A percentile compares a stretch with the other conserved stretches of the same genome.
These are phyloP conservation scores for Talaromyces thailandensis DNA, from an alignment of 495 filamentous ascomycete genomes.

Conservation along the genomic window DNA sequence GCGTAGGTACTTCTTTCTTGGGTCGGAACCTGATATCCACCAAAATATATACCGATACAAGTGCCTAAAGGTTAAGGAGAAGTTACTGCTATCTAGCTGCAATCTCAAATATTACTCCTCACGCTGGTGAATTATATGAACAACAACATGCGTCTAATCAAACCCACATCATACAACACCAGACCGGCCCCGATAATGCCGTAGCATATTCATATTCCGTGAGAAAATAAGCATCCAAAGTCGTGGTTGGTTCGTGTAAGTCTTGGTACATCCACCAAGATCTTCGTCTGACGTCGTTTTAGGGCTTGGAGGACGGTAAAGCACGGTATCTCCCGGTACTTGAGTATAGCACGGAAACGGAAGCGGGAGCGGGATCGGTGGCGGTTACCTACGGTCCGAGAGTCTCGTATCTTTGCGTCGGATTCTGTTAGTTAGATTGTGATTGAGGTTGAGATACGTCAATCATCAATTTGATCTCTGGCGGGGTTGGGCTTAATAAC, in stretches of 20 bases:
- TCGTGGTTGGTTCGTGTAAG: not conserved
- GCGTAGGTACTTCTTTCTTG: not conserved
- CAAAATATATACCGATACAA: not conserved
- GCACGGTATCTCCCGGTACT: not conserved
- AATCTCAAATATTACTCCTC: not conserved
- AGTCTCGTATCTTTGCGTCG: not conserved
- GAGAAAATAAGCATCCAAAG: not conserved
- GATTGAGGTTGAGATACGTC: not conserved
- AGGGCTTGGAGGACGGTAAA: slow-evolving; percentile 3
- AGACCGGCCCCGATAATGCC: not conserved
- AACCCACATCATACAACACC: not conserved
- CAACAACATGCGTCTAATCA: not conserved
- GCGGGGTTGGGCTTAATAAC: not conserved
- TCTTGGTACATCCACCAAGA: not conserved
- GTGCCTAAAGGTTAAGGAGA: not conserved
- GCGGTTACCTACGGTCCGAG: not conserved
- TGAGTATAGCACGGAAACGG: slow-evolving; percentile 11
- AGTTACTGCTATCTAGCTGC: not conserved
- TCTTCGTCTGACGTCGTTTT: not conserved
- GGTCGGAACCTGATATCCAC: not conserved
- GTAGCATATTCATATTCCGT: not conserved
- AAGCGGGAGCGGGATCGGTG: slow-evolving; percentile 12
- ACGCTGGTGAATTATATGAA: not conserved
- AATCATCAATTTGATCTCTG: not conserved
- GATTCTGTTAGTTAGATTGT: not conserved